Evolutionary conservation across 371 early-diverging fungal genomes (phyloP).

Genomic region (Circinella umbellata): DNA sequence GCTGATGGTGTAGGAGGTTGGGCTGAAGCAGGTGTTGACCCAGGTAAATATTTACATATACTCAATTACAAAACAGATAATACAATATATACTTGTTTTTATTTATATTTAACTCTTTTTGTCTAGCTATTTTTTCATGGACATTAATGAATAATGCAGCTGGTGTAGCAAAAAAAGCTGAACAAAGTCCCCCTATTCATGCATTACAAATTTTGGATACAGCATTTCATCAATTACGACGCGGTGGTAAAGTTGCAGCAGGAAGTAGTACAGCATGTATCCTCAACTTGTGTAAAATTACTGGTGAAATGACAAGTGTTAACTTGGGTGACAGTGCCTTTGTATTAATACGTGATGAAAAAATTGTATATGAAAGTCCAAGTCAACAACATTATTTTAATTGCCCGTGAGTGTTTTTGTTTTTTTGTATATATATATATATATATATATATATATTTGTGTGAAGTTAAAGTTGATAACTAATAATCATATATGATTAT

Average conservation of each 20-base stretch:
- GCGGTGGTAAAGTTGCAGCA: conserved; percentile 65
- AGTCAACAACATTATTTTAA: conserved; percentile 77
- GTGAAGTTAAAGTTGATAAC: neutral
- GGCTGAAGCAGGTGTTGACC: conserved; percentile 60
- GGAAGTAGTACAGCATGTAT: conserved; percentile 76
- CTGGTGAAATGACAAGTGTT: conserved; percentile 65
- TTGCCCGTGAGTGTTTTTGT: conserved; percentile 56
- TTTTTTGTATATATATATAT: too few relatives aligned
- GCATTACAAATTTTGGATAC: conserved; percentile 65
- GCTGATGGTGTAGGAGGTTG: conserved; percentile 80
- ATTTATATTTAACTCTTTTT: conserved; percentile 17
- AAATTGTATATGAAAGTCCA: conserved; percentile 66
- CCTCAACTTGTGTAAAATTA: conserved; percentile 62
- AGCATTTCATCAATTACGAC: conserved; percentile 60
- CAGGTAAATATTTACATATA: conserved; percentile 31
- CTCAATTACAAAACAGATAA: neutral
- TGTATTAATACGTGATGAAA: conserved; percentile 62
- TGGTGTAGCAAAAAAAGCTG: conserved; percentile 49
- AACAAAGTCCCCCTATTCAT: conserved; percentile 37
- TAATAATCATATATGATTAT: neutral
- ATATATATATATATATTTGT: neutral
- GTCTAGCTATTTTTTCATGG: conserved; percentile 69
- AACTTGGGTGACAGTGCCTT: conserved; percentile 73
- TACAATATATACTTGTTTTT: neutral
- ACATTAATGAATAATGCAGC: conserved; percentile 76